phyloP scores from a whole-genome alignment of 2,329 filamentous ascomycete species.

The Podosphaera fusca region DNA sequence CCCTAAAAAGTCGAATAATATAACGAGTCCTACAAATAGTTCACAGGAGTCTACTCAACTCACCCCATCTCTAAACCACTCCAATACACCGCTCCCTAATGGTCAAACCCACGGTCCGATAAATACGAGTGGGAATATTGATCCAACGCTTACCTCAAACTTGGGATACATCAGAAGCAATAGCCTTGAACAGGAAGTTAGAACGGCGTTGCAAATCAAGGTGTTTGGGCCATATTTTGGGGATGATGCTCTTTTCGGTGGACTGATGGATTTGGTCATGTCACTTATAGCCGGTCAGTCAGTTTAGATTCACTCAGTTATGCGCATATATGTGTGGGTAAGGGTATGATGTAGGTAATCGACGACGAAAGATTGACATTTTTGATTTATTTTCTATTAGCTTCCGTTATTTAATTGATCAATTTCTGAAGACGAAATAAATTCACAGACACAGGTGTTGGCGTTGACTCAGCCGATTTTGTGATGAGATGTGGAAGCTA shows the following conservation, averaged over 20 bases:
- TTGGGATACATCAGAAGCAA: constrained; percentile 12
- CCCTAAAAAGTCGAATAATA: constrained; percentile 8
- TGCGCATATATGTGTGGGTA: no score
- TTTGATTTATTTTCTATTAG: no score
- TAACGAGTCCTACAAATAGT: constrained; percentile 7
- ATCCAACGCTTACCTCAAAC: constrained; percentile 13
- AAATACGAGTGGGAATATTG: constrained; percentile 8
- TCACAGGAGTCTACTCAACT: constrained; percentile 6
- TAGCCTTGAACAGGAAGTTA: constrained; percentile 16
- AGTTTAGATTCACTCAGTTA: no score
- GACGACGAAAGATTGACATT: no score
- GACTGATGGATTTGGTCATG: constrained; percentile 9
- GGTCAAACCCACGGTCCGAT: neutral
- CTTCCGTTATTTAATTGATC: no score
- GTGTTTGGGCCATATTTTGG: constrained; percentile 14
- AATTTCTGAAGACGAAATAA: no score
- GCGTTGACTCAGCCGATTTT: no score
- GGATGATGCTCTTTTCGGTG: constrained; percentile 14
- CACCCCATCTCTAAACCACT: neutral
- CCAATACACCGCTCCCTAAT: neutral
- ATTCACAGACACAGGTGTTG: no score
- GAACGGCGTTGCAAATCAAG: constrained; percentile 14
- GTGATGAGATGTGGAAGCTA: no score
- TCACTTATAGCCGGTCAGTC: neutral
- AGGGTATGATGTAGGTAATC: no score